Base-by-base conservation (phyloP, 768 basidiomycete species). In the Kwoniella sp. region DNA sequence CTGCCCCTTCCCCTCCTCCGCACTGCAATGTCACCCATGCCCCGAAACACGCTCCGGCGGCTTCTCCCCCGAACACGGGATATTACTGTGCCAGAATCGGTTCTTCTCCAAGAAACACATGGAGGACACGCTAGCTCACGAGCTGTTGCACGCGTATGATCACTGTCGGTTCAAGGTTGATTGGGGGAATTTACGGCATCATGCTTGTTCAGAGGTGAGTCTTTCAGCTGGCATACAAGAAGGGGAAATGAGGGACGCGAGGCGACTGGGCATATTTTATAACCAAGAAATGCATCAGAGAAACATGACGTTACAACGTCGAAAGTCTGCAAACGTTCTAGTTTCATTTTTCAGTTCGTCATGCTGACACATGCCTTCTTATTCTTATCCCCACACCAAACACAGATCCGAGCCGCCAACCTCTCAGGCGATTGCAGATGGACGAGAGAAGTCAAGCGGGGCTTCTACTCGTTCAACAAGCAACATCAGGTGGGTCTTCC, bases 331-430 rank as follows among this genome's bases (percentile, higher is more conserved):
- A n/a, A 41, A 65, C 17, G 29, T 25, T 31, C 26, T 55, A 15
- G 17, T 55, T 28, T 31, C 11, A 31, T 25, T 29, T 28, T 11
- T n/a, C n/a, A n/a, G n/a, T n/a, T n/a, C n/a, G n/a, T 2, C 23
- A 41, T 41, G 34, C 13, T 25, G 30, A 41, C n/a, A 25, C 8
- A 25, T 52, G 1, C 4, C 26, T 29, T 28, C 25, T 31, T n/a
- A 63, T 28, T 51, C 34, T 38, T 8, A 25, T 41, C 12, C 53
- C 17, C 25, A 13, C 28, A 5, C 3, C 77, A n/a, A n/a, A n/a
- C n/a, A n/a, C n/a, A 98, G 95, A 96, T 99, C 77, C 88, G 96
- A 50, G 94, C 96, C 0, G 95, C 93, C 68, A 95, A 87, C 79
- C 81, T 98, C 55, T 91, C 91, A 68, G 94, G 95, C 8, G 95